Evolutionary conservation across 768 basidiomycete genomes (phyloP).

Genomic region (Kwoniella shandongensis): DNA sequence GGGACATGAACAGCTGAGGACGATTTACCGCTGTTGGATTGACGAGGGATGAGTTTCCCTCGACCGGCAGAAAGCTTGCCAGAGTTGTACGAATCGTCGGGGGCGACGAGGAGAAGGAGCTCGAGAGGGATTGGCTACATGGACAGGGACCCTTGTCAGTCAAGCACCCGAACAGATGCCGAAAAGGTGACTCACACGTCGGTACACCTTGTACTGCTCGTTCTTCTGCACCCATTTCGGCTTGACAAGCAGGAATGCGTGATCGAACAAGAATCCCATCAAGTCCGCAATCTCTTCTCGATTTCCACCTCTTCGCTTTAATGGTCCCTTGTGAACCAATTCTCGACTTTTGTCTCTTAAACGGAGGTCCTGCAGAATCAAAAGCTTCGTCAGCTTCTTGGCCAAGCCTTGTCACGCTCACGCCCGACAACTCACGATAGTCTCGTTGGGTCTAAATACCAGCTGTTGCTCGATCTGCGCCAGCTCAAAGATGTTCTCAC

Average conservation of each 20-base stretch:
- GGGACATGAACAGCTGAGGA: slow-evolving; percentile 40
- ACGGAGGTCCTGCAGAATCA: slow-evolving; percentile 67
- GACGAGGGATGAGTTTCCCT: slow-evolving; percentile 36
- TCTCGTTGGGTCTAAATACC: slow-evolving; percentile 82
- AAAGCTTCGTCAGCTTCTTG: slow-evolving; percentile 12
- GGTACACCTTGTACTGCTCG: slow-evolving; percentile 89
- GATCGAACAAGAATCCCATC: slow-evolving; percentile 93
- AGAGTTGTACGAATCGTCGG: slow-evolving; percentile 65
- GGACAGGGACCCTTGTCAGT: background rate
- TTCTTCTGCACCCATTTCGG: slow-evolving; percentile 76
- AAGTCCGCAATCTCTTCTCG: slow-evolving; percentile 79
- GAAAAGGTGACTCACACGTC: slow-evolving; percentile 65
- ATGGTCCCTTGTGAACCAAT: slow-evolving; percentile 81
- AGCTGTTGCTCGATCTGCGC: slow-evolving; percentile 90
- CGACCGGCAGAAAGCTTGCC: slow-evolving; percentile 45
- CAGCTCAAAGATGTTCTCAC: slow-evolving; percentile 94
- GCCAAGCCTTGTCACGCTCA: too few species aligned
- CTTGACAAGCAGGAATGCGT: slow-evolving; percentile 88
- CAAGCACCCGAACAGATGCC: background rate
- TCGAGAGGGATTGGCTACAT: slow-evolving; percentile 95
- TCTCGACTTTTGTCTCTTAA: slow-evolving; percentile 84
- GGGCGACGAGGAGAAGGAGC: slow-evolving; percentile 75
- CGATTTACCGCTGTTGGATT: slow-evolving; percentile 22
- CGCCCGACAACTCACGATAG: slow-evolving; percentile 64
- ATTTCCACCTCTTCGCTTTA: slow-evolving; percentile 77